These are phyloP conservation scores for Scutellaria barbata DNA, from an alignment of 257 asterid species.

Conservation along the genomic window DNA sequence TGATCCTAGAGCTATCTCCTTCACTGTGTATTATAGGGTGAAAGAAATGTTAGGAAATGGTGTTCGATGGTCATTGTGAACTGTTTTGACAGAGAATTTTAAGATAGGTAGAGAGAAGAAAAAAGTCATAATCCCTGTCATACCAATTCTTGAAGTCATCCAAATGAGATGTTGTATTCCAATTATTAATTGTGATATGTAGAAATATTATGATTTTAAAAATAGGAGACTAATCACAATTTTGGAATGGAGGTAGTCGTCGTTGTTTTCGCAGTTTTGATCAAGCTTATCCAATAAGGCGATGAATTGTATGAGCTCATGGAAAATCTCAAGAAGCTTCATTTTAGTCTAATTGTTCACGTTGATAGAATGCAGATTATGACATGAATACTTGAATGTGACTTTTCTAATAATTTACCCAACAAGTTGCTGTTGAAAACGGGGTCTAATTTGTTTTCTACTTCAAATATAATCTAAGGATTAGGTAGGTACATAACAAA, in stretches of 20 bases:
- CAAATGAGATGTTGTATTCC: no score
- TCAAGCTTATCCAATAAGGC: neutral
- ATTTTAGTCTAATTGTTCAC: conserved; percentile 4
- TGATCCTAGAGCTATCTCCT: neutral
- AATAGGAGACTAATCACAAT: no score
- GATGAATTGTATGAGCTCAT: neutral
- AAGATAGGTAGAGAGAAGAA: no score
- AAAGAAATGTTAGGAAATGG: no score
- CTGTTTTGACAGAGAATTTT: no score
- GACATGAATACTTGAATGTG: conserved; percentile 28
- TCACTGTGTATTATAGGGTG: no score
- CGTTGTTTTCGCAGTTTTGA: conserved; percentile 21
- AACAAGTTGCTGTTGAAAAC: conserved; percentile 32
- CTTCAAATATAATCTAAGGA: neutral
- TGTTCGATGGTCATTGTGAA: no score
- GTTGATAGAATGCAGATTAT: neutral
- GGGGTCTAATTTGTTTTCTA: conserved; percentile 28
- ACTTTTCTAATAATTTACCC: conserved; percentile 23
- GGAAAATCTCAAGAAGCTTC: conserved; percentile 38
- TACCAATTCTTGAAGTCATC: no score
- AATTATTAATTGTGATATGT: no score
- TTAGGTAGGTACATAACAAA: neutral
- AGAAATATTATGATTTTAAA: no score
- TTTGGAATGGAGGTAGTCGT: no score
- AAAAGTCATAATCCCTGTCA: no score